Evolutionary conservation across 805 yeast genomes (phyloP).

Genomic region (Diddensiella santjacobensis): DNA sequence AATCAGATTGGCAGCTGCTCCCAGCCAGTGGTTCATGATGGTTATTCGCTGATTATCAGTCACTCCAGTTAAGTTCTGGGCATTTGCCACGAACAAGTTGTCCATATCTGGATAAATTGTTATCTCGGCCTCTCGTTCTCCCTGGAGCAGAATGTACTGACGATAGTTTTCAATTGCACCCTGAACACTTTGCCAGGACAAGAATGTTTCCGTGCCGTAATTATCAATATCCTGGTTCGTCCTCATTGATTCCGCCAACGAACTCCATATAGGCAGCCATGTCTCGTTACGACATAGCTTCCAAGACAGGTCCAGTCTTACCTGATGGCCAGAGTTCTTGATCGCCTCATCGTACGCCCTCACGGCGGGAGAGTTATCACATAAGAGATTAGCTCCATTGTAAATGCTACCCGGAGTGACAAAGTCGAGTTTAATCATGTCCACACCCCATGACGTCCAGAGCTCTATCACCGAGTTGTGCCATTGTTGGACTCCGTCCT

Average conservation of each 20-base stretch:
- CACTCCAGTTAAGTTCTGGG: slow-evolving; percentile 8
- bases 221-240: slow-evolving; percentile 15
- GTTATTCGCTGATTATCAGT: slow-evolving; percentile 10
- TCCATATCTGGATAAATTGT: slow-evolving; percentile 17
- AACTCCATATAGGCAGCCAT: slow-evolving; percentile 6
- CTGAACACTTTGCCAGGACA: slow-evolving; percentile 11
- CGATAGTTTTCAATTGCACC: slow-evolving; percentile 15
- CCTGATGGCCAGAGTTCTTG: slow-evolving; percentile 6
- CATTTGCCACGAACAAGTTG: slow-evolving; percentile 11
- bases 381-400: slow-evolving; percentile 12
- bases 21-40: slow-evolving; percentile 15
- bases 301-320: slow-evolving; percentile 13
- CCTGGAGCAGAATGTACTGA: slow-evolving; percentile 8
- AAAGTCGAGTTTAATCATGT: slow-evolving; percentile 12
- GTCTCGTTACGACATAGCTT: slow-evolving; percentile 14
- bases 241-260: slow-evolving; percentile 10
- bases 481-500: slow-evolving; percentile 12
- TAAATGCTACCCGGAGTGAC: slow-evolving; percentile 12
- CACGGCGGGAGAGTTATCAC: slow-evolving; percentile 8
- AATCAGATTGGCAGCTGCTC: slow-evolving; percentile 15
- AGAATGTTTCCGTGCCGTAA: slow-evolving; percentile 7
- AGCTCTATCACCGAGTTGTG: slow-evolving; percentile 10
- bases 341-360: slow-evolving; percentile 11
- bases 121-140: slow-evolving; percentile 1
- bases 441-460: slow-evolving; percentile 13